phyloP scores from a whole-genome alignment of 2,329 filamentous ascomycete genomes.

The Phialophora tarda region DNA sequence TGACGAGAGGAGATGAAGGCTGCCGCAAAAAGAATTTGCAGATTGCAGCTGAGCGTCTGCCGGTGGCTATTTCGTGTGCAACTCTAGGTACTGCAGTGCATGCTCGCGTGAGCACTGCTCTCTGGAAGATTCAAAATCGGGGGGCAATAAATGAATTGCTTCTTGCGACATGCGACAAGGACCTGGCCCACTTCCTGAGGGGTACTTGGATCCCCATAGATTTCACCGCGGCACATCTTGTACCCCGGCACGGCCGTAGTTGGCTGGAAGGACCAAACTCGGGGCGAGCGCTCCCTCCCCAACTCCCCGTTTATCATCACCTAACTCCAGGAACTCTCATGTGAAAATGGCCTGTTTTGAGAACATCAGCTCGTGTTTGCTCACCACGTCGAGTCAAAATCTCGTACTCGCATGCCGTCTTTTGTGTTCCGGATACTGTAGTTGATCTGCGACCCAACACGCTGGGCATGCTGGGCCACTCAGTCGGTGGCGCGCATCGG shows the following conservation, averaged over 20 bases:
- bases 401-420: neutral
- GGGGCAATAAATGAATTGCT: slow-evolving; percentile 7
- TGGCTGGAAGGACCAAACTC: neutral
- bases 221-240: slow-evolving; percentile 19
- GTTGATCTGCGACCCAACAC: neutral
- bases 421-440: neutral
- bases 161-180: slow-evolving; percentile 11
- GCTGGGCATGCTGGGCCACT: neutral
- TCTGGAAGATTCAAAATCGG: neutral
- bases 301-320: neutral
- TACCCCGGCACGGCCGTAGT: slow-evolving; percentile 6
- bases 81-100: too few relatives aligned
- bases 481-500: neutral
- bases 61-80: neutral
- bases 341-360: neutral
- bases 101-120: slow-evolving; percentile 16
- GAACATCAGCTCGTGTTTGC: neutral
- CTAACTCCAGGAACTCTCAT: neutral
- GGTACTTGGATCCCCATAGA: slow-evolving; percentile 16
- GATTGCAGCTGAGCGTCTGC: neutral
- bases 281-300: neutral
- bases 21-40: neutral
- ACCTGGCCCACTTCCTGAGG: neutral
- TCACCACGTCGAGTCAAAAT: neutral
- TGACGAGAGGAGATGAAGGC: neutral